phyloP scores from a whole-genome alignment of 345 rosid genomes.

The Eutrema heterophyllum region DNA sequence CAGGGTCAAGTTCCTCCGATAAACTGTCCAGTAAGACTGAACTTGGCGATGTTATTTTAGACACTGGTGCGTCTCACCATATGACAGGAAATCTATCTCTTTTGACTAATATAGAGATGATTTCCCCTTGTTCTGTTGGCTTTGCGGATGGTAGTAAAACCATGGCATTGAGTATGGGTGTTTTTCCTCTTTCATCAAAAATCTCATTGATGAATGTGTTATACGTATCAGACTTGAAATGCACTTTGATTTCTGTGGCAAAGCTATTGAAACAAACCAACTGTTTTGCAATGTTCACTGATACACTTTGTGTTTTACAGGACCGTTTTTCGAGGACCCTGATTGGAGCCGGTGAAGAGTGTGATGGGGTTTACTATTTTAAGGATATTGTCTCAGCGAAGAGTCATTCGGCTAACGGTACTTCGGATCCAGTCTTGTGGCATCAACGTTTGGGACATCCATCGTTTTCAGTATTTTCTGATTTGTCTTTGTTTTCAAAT shows the following conservation, averaged over 20 bases:
- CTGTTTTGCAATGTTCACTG: background rate
- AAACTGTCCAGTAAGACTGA: too few species aligned
- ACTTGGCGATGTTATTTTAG: too few species aligned
- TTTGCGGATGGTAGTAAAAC: too few species aligned
- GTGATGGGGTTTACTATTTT: background rate
- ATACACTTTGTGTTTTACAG: background rate
- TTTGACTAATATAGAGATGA: too few species aligned
- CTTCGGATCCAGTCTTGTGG: background rate
- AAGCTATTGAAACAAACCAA: constrained; percentile 32
- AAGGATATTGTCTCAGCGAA: background rate
- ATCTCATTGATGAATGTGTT: too few species aligned
- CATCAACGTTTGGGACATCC: background rate
- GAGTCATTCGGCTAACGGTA: too few species aligned
- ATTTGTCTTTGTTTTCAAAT: too few species aligned
- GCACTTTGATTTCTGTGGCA: background rate
- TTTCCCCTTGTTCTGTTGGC: background rate
- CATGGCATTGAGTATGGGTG: too few species aligned
- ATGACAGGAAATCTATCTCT: too few species aligned
- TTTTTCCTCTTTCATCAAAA: too few species aligned
- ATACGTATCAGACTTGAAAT: background rate
- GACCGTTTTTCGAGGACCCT: background rate
- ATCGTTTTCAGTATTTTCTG: background rate
- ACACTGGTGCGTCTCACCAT: too few species aligned
- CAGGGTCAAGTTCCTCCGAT: rapidly evolving
- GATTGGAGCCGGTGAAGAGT: background rate